A percentile compares a stretch with the other conserved stretches of the same genome.
Evolutionary conservation across 2,329 filamentous ascomycete genomes (phyloP).

Genomic region (Aspergillus viridinutans): DNA sequence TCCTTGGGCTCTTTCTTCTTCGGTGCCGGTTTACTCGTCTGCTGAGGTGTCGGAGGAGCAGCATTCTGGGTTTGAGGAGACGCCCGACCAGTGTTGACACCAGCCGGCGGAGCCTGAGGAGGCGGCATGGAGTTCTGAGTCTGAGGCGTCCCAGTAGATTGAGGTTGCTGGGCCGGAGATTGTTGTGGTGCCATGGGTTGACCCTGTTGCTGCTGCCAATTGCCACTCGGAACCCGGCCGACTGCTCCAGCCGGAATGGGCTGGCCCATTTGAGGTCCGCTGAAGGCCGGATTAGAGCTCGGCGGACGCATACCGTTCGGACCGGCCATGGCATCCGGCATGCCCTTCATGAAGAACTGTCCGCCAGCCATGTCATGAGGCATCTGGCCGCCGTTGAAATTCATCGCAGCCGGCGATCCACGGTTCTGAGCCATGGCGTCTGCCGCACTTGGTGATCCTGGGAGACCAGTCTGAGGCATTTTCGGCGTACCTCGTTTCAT

Average conservation of each 20-base stretch:
- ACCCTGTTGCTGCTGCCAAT: slow-evolving; percentile 40
- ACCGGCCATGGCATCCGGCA: slow-evolving; percentile 39
- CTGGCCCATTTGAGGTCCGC: slow-evolving; percentile 40
- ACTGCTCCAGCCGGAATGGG: slow-evolving; percentile 38
- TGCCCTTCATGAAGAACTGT: slow-evolving; percentile 44
- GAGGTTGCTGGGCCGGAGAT: slow-evolving; percentile 41
- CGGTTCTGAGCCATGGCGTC: slow-evolving; percentile 54
- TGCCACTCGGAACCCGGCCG: slow-evolving; percentile 38
- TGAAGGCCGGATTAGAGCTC: slow-evolving; percentile 50
- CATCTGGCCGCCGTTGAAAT: slow-evolving; percentile 50
- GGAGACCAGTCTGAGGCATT: slow-evolving; percentile 53
- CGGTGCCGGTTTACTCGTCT: slow-evolving; percentile 53
- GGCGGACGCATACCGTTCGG: slow-evolving; percentile 56
- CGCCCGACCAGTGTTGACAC: slow-evolving; percentile 37
- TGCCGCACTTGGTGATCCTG: slow-evolving; percentile 54
- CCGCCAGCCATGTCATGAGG: slow-evolving; percentile 42
- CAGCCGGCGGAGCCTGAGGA: slow-evolving; percentile 42
- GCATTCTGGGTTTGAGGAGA: slow-evolving; percentile 43
- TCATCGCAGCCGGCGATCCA: slow-evolving; percentile 57
- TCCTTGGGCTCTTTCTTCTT: slow-evolving; percentile 59
- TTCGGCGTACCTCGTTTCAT: slow-evolving; percentile 62
- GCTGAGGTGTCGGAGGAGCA: slow-evolving; percentile 60
- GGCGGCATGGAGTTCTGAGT: slow-evolving; percentile 53
- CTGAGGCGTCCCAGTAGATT: slow-evolving; percentile 53
- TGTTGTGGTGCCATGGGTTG: slow-evolving; percentile 48